Evolutionary conservation across 192 early-diverging fungal species (phyloP).

Genomic region (Podila epicladia): DNA sequence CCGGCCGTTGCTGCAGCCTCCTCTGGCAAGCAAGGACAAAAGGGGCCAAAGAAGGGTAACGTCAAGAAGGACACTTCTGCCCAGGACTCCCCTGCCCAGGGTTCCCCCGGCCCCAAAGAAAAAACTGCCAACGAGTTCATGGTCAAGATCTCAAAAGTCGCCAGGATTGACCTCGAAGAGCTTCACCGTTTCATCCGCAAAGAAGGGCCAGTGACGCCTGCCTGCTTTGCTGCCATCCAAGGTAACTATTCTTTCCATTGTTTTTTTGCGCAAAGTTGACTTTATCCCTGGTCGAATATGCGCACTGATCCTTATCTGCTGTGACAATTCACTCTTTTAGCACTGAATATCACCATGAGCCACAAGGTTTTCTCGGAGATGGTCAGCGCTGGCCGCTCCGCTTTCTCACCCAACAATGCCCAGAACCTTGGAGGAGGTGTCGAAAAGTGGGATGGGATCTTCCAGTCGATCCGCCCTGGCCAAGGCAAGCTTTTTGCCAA

Average conservation of each 20-base stretch:
- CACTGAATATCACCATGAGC: constrained; percentile 19
- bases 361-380: constrained; percentile 23
- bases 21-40: constrained; percentile 22
- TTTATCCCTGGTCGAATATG: background rate
- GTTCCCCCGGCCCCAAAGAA: background rate
- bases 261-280: background rate
- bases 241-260: background rate
- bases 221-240: constrained; percentile 19
- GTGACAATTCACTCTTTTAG: background rate
- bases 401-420: constrained; percentile 74
- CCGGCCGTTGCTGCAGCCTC: constrained; percentile 5
- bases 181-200: constrained; percentile 12
- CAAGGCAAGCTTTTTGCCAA: constrained; percentile 61
- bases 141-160: constrained; percentile 22
- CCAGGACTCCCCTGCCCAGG: background rate
- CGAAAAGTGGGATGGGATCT: constrained; percentile 92
- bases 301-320: background rate
- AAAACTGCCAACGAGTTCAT: constrained; percentile 7
- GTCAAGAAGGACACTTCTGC: background rate
- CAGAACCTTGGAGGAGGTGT: constrained; percentile 69
- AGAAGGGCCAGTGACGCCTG: constrained; percentile 7
- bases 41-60: constrained; percentile 21
- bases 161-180: constrained; percentile 6
- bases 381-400: constrained; percentile 72
- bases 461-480: constrained; percentile 82